Conservation (phyloP, 441 rosid genomes). For the Bocquillonia castaneifolia region DNA sequence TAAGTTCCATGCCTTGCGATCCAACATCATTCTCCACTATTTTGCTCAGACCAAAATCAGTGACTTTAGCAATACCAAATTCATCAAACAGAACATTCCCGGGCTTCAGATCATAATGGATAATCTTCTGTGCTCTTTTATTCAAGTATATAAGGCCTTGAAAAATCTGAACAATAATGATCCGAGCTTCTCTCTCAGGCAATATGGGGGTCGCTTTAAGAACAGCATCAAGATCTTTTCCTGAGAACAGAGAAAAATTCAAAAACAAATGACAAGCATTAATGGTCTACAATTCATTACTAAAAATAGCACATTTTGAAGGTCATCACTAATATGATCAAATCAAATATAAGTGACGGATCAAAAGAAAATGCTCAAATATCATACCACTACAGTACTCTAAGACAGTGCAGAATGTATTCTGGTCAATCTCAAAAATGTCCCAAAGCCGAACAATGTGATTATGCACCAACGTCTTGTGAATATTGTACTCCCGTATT, state of each 20-base stretch:
- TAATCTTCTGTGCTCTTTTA: slow-evolving; percentile 78
- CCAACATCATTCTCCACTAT: slow-evolving; percentile 91
- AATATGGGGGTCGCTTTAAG: slow-evolving; percentile 82
- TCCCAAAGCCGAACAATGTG: slow-evolving; percentile 99
- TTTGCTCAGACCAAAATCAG: slow-evolving; percentile 99
- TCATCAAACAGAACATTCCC: slow-evolving; percentile 98
- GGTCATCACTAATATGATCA: slow-evolving; percentile 7
- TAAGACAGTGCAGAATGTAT: slow-evolving; percentile 95
- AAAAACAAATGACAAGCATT: background rate
- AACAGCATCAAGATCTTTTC: slow-evolving; percentile 98
- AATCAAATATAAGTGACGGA: slow-evolving; percentile 12
- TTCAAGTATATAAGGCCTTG: slow-evolving; percentile 95
- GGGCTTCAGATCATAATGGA: slow-evolving; percentile 97
- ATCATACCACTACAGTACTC: slow-evolving; percentile 91
- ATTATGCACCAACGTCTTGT: slow-evolving; percentile 93
- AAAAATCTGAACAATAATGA: slow-evolving; percentile 87
- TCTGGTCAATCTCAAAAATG: slow-evolving; percentile 92
- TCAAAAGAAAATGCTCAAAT: slow-evolving; percentile 4
- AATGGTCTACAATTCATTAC: slow-evolving; percentile 19
- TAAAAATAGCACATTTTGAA: background rate
- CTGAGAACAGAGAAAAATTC: slow-evolving; percentile 34
- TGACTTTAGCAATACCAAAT: slow-evolving; percentile 92
- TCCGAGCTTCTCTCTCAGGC: slow-evolving; percentile 95
- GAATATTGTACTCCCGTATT: slow-evolving; percentile 91
- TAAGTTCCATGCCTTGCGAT: slow-evolving; percentile 98